phyloP scores from a whole-genome alignment of 2,329 filamentous ascomycete genomes.

The Verticillium nubilum region DNA sequence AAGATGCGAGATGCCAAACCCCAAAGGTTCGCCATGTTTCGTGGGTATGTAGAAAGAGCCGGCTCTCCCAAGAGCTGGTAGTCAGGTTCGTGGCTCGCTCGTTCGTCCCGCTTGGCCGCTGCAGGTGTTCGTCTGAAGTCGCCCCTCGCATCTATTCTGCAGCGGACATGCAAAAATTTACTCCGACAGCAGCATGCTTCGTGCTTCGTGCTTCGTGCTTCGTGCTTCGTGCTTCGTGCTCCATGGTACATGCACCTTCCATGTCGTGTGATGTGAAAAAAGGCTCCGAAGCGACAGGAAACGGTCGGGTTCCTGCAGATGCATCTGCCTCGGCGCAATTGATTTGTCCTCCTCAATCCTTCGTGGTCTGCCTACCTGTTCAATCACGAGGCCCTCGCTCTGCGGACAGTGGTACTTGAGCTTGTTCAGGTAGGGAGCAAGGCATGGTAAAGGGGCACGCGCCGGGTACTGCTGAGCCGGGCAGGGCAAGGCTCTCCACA shows the following conservation, averaged over 20 bases:
- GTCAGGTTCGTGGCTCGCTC: background rate
- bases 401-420: too few relatives aligned
- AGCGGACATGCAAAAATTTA: background rate
- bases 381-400: too few relatives aligned
- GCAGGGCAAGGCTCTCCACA: background rate
- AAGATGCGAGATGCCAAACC: background rate
- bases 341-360: background rate
- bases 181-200: background rate
- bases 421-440: background rate
- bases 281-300: background rate
- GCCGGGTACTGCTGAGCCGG: background rate
- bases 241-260: background rate
- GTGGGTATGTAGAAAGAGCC: too few relatives aligned
- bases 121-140: background rate
- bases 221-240: background rate
- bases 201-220: too few relatives aligned
- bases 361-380: background rate
- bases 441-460: background rate
- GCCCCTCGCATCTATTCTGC: background rate
- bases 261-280: background rate
- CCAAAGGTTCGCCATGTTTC: background rate
- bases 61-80: background rate
- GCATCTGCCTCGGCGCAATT: background rate
- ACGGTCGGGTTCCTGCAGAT: background rate
- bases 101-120: background rate